Evolutionary conservation across 768 basidiomycete genomes (phyloP), one percentile per base, ranked within the genome.

Genomic region (Serendipita indica): DNA sequence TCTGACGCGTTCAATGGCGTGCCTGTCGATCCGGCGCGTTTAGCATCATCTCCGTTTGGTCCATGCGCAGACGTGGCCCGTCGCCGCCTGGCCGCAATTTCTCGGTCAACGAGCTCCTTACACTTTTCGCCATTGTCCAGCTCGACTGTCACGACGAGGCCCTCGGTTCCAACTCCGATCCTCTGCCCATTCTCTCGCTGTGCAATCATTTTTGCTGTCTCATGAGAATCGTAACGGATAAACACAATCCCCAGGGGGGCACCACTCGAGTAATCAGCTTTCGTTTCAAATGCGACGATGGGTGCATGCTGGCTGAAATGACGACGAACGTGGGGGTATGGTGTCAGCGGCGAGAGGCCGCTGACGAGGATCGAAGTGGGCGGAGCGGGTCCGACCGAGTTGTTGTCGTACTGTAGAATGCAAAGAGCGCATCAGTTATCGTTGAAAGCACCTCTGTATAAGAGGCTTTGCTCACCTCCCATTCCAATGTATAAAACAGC

Each of bases 211-310:
- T 74, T 75, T 3, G 90, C 91, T 41, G 86, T 83, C 14, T 82
- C 81, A 61, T 83, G 80, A 0, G 77, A 71, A 16, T 69, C 65
- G 59, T 68, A 97, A 62, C 78, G 79, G 62, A 97, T 77, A 66
- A 79, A 80, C 39, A 89, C 79, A 39, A 97, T 79, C 2, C 93
- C 92, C 1, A 96, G 77, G 1, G 84, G 79, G 52, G 80, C 83
- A 2, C 91, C 92, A n/a, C 82, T 89, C 56, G 77, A 75, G 59
- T 77, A 76, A 70, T 94, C 86, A 60, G 86, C 79, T 65, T 90
- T 86, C 10, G 82, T 77, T 60, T 92, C 88, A 60, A 89, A 82
- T 2, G 80, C 76, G 3, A 72, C 59, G 59, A 92, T 72, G 14
- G 72, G 67, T 1, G 90, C 92, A 65, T 84, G 75, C 6, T 71